Evolutionary conservation across 2,329 filamentous ascomycete genomes (phyloP).

Genomic region (Colletotrichum sp.): DNA sequence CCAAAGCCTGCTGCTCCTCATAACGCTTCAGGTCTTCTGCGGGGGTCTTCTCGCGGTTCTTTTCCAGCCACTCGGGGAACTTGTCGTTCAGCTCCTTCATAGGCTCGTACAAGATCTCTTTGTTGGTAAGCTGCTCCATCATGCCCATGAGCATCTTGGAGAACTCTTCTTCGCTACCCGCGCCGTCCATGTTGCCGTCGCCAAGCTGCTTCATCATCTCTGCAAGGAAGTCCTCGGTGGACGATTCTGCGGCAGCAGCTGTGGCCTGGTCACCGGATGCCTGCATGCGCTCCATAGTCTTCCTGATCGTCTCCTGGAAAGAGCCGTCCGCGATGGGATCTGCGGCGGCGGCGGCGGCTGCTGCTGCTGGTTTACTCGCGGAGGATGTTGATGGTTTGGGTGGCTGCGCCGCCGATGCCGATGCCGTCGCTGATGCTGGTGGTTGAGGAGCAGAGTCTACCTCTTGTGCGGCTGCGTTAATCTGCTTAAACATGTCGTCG

Average conservation of each 20-base stretch:
- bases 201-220: slow-evolving; percentile 92
- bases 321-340: slow-evolving; percentile 60
- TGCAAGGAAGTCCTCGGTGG: slow-evolving; percentile 81
- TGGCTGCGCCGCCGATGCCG: slow-evolving; percentile 27
- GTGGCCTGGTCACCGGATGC: slow-evolving; percentile 85
- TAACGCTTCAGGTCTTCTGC: slow-evolving; percentile 81
- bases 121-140: slow-evolving; percentile 99
- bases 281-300: slow-evolving; percentile 97
- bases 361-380: slow-evolving; percentile 21
- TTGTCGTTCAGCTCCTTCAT: slow-evolving; percentile 97
- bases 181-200: slow-evolving; percentile 61
- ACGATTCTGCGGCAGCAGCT: slow-evolving; percentile 72
- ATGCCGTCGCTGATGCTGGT: slow-evolving; percentile 23
- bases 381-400: slow-evolving; percentile 28
- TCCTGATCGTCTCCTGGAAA: slow-evolving; percentile 92
- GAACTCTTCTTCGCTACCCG: slow-evolving; percentile 79
- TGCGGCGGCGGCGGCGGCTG: slow-evolving; percentile 32
- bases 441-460: slow-evolving; percentile 19
- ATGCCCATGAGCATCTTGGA: slow-evolving; percentile 95
- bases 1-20: slow-evolving; percentile 78
- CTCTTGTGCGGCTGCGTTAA: slow-evolving; percentile 57
- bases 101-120: slow-evolving; percentile 96
- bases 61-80: slow-evolving; percentile 86
- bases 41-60: slow-evolving; percentile 71
- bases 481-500: slow-evolving; percentile 77